These are phyloP conservation scores for Blastobotrys niveus DNA, from an alignment of 1,139 yeast species.

Conservation along the genomic window DNA sequence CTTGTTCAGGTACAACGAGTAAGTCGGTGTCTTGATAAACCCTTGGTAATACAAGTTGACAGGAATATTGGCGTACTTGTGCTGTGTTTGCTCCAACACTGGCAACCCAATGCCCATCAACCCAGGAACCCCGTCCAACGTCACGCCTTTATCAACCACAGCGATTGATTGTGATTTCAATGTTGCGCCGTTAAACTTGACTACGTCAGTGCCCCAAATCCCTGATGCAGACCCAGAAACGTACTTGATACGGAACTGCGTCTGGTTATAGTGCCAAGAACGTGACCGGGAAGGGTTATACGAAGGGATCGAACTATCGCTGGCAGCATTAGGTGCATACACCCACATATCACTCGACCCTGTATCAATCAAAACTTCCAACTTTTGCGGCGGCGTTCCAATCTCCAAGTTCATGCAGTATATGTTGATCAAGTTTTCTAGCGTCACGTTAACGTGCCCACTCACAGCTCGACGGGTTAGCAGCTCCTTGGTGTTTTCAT, in stretches of 20 bases:
- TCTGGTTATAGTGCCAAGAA: slow-evolving; percentile 16
- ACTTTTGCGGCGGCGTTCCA: slow-evolving; percentile 38
- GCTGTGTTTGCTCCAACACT: slow-evolving; percentile 15
- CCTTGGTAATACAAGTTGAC: slow-evolving; percentile 34
- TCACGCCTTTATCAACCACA: slow-evolving; percentile 22
- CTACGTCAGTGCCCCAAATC: slow-evolving; percentile 21
- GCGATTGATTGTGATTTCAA: slow-evolving; percentile 23
- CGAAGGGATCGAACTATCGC: slow-evolving; percentile 10
- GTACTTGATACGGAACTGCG: slow-evolving; percentile 18
- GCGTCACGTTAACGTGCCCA: slow-evolving; percentile 6
- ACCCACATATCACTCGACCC: slow-evolving; percentile 70
- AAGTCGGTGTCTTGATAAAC: slow-evolving; percentile 41
- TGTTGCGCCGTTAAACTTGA: slow-evolving; percentile 18
- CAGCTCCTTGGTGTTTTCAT: slow-evolving; percentile 1
- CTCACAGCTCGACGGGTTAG: slow-evolving; percentile 3
- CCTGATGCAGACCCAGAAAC: slow-evolving; percentile 21
- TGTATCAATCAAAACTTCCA: slow-evolving; percentile 44
- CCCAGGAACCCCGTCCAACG: slow-evolving; percentile 26
- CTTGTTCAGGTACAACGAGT: slow-evolving; percentile 34
- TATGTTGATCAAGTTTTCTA: slow-evolving; percentile 10
- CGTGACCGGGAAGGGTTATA: slow-evolving; percentile 16
- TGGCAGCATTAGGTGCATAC: slow-evolving; percentile 25
- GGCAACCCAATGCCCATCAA: slow-evolving; percentile 25
- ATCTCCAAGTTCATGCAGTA: slow-evolving; percentile 29
- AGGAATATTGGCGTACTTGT: slow-evolving; percentile 23